phyloP scores from a whole-genome alignment of 164 flowering plant species.

The Houttuynia cordata region DNA sequence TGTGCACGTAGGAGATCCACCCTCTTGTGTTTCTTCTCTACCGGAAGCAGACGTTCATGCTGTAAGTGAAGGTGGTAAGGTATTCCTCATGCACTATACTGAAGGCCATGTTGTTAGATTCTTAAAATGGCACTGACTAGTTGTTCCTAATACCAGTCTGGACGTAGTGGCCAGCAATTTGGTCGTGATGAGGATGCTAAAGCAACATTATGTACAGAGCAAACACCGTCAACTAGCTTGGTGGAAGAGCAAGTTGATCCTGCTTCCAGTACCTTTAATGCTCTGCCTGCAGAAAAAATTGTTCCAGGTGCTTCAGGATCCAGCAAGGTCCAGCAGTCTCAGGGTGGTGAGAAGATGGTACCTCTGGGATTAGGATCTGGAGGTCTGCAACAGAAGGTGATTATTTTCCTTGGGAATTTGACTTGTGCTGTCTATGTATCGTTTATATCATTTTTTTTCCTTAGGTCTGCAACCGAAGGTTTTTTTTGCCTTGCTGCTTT shows the following conservation, averaged over 20 bases:
- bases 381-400: constrained; percentile 69
- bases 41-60: neutral
- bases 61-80: neutral
- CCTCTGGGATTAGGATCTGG: constrained; percentile 90
- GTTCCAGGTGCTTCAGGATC: constrained; percentile 13
- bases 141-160: constrained; percentile 8
- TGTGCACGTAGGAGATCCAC: neutral
- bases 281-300: neutral
- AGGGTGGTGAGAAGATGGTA: constrained; percentile 22
- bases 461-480: too few species aligned
- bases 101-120: neutral
- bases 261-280: neutral
- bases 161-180: constrained; percentile 8
- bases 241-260: constrained; percentile 4
- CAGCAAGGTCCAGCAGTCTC: constrained; percentile 11
- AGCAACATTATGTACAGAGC: constrained; percentile 8
- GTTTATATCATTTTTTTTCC: too few species aligned
- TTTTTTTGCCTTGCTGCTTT: too few species aligned
- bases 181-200: constrained; percentile 9
- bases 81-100: too few species aligned
- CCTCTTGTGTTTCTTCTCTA: neutral
- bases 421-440: too few species aligned
- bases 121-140: neutral
- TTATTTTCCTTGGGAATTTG: neutral
- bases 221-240: constrained; percentile 11